Evolutionary conservation across 1,284 basidiomycete species (phyloP), one percentile per base, ranked within the genome.

Genomic region (Neolentinus lepideus): DNA sequence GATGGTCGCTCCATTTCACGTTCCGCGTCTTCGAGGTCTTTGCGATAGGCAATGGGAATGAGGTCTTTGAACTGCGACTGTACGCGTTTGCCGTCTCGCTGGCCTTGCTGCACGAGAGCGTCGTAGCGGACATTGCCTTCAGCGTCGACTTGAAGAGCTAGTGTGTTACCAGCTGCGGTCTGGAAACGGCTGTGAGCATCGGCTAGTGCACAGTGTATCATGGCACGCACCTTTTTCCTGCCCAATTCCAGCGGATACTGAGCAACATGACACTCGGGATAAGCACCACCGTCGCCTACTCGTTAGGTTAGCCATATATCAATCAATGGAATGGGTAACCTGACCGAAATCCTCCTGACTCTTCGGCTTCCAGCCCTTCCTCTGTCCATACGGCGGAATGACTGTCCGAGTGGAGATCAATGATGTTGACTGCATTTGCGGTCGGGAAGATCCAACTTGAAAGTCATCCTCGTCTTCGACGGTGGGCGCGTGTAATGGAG

Each of bases 1-100:
- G 93, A 90, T 0, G 97, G 97, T 3, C 96, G 80, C 54, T 98
- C 92, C 87, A 99, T 89, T 16, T 66, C 67, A 14, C 86, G 81
- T 45, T 83, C 83, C 0, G 77, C 73, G 12, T 95, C 93, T 35
- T 83, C 82, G 27, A 98, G 73, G 66, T 98, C 97, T 63, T 90
- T 92, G 22, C 97, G 85, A 67, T 98, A 87, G 0, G 84, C 78
- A 4, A 99, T 80, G 1, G 97, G 97, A 0, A 99, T 92, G 19
- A 99, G 86, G 69, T 99, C 97, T 68, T 98, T 98, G 77, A 94
- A 97, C 64, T 95, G 92, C 0, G 94, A 94, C 68, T 99, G 96
- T 1, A 99, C 81, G 48, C 83, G 73, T 67, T 93, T 91, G 56
- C 90, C 94, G 2, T 83, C 77, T 12, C 92, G 85, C 63, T 97